Conservation (phyloP, 495 filamentous ascomycete species). For the Aspergillus panamensis region DNA sequence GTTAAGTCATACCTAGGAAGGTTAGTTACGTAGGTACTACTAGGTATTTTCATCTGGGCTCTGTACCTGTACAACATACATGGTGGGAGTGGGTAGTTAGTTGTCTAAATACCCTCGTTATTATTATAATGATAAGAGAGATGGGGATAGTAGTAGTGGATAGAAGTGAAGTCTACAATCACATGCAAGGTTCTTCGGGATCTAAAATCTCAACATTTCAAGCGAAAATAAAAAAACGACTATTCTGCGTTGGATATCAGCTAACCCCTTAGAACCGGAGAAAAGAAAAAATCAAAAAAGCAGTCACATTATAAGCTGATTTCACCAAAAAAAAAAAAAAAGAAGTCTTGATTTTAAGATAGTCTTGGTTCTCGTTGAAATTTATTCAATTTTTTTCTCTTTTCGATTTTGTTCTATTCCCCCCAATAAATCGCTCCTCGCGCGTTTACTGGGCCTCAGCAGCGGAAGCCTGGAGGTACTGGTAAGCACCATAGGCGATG, state of each 20-base stretch:
- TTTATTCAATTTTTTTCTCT: constrained; percentile 12
- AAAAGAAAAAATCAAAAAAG: constrained; percentile 9
- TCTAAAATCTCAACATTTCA: neutral
- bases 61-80: no score
- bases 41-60: no score
- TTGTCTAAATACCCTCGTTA: no score
- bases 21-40: no score
- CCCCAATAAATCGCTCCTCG: no score
- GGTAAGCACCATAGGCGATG: constrained; percentile 77
- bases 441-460: constrained; percentile 26
- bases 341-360: constrained; percentile 4
- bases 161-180: constrained; percentile 1
- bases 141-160: neutral
- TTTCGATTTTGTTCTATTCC: constrained; percentile 11
- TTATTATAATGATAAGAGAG: no score
- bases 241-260: constrained; percentile 21
- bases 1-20: no score
- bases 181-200: neutral
- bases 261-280: constrained; percentile 16
- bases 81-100: no score
- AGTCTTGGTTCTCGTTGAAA: constrained; percentile 16
- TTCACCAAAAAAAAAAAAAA: neutral
- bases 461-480: constrained; percentile 69
- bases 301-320: constrained; percentile 11
- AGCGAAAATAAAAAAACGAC: constrained; percentile 8